phyloP scores from a whole-genome alignment of 1,284 basidiomycete species.

The Coniophora puteana region DNA sequence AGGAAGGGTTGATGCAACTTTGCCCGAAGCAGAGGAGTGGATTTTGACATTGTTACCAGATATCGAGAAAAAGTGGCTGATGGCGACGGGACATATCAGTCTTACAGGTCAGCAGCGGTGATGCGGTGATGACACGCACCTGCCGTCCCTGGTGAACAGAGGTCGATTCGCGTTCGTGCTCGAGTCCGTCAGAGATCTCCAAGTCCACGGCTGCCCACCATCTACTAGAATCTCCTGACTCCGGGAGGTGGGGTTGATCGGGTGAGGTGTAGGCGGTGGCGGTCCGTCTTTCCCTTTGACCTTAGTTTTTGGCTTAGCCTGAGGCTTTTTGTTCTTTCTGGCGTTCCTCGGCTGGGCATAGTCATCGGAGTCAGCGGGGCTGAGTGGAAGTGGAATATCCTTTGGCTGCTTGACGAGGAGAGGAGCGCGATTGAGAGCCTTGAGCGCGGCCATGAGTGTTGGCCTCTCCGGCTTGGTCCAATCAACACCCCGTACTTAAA shows the following conservation, averaged over 20 bases:
- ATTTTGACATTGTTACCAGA: slow-evolving; percentile 78
- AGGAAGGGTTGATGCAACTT: slow-evolving; percentile 78
- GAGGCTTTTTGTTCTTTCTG: slow-evolving; percentile 38
- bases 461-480: background rate
- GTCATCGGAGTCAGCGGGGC: slow-evolving; percentile 15
- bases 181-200: slow-evolving; percentile 71
- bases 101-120: slow-evolving; percentile 10
- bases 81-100: slow-evolving; percentile 14
- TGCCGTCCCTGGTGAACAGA: slow-evolving; percentile 83
- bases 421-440: slow-evolving; percentile 19
- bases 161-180: slow-evolving; percentile 64
- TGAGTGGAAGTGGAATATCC: slow-evolving; percentile 24
- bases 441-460: slow-evolving; percentile 11
- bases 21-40: slow-evolving; percentile 71
- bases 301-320: slow-evolving; percentile 17
- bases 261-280: slow-evolving; percentile 13
- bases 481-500: background rate
- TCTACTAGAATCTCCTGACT: background rate
- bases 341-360: slow-evolving; percentile 27
- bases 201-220: slow-evolving; percentile 67
- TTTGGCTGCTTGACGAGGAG: slow-evolving; percentile 33
- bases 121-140: slow-evolving; percentile 45
- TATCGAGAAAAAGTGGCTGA: slow-evolving; percentile 86
- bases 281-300: slow-evolving; percentile 8
- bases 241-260: too few relatives aligned